These are phyloP conservation scores for Pachysolen tannophilus DNA, from an alignment of 805 yeast species.

Conservation along the genomic window DNA sequence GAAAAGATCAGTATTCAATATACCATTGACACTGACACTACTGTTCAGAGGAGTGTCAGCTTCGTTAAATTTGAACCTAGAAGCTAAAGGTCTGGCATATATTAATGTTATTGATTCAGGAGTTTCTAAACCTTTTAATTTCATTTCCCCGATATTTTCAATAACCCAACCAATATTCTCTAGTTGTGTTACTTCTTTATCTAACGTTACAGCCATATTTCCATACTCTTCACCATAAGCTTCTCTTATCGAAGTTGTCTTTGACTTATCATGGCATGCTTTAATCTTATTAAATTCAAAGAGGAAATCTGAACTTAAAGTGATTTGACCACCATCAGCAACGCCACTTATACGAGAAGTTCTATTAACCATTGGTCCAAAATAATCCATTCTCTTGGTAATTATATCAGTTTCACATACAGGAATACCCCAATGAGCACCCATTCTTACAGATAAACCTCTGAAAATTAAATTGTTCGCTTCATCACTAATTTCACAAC, in stretches of 20 bases:
- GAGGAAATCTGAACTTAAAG: conserved; percentile 76
- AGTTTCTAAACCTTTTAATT: conserved; percentile 88
- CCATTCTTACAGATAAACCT: conserved; percentile 96
- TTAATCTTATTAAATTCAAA: conserved; percentile 58
- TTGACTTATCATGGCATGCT: conserved; percentile 35
- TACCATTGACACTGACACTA: conserved; percentile 17
- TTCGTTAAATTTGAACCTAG: conserved; percentile 46
- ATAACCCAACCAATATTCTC: conserved; percentile 63
- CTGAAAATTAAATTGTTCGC: conserved; percentile 56
- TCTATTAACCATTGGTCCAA: conserved; percentile 97
- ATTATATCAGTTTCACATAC: conserved; percentile 93
- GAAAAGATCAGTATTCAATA: conserved; percentile 20
- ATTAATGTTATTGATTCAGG: conserved; percentile 80
- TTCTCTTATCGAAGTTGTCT: conserved; percentile 22
- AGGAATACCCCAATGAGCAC: conserved; percentile 97
- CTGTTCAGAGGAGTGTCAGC: conserved; percentile 16
- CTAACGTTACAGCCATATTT: conserved; percentile 31
- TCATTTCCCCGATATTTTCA: conserved; percentile 73
- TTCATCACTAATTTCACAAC: conserved; percentile 67
- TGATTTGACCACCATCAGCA: conserved; percentile 98
- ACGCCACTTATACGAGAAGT: conserved; percentile 89
- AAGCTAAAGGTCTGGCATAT: conserved; percentile 57
- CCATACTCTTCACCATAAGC: conserved; percentile 41
- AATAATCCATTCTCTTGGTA: conserved; percentile 96
- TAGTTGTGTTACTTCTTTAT: conserved; percentile 55